Evolutionary conservation across 2,329 filamentous ascomycete species (phyloP).

Genomic region (Apiospora arundinis): DNA sequence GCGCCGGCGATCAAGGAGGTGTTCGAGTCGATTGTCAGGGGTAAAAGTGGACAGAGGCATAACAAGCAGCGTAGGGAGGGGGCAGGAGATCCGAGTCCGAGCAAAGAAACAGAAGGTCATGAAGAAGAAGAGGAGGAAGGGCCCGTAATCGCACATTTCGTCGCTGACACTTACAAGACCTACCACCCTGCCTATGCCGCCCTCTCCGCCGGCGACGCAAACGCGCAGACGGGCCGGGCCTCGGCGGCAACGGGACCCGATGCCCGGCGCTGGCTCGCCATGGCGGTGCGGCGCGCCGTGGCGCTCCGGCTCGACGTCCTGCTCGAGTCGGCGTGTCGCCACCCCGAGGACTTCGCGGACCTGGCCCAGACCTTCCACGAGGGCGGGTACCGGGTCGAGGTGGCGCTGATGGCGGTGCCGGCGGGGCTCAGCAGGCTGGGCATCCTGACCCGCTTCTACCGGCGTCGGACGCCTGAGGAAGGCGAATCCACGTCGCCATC

Average conservation of each 20-base stretch:
- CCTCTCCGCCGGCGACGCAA: conserved; percentile 33
- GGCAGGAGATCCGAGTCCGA: too few relatives aligned
- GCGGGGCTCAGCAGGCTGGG: conserved; percentile 49
- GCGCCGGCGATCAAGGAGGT: conserved; percentile 46
- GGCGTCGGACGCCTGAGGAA: conserved; percentile 34
- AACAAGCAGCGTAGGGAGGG: not conserved
- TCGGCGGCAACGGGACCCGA: conserved; percentile 47
- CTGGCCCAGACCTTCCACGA: conserved; percentile 44
- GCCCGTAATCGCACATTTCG: conserved; percentile 45
- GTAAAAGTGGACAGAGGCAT: not conserved
- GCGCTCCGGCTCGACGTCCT: conserved; percentile 44
- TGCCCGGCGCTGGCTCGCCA: conserved; percentile 52
- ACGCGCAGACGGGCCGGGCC: conserved; percentile 41
- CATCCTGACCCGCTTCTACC: conserved; percentile 48
- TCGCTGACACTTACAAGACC: conserved; percentile 56
- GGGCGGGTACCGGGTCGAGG: conserved; percentile 45
- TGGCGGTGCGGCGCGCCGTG: conserved; percentile 45
- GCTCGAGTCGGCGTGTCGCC: conserved; percentile 53
- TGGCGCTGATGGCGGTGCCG: conserved; percentile 51
- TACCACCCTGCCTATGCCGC: conserved; percentile 51
- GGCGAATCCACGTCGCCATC: not conserved
- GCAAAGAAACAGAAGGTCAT: not conserved
- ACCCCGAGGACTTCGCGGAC: conserved; percentile 47
- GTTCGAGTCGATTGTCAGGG: conserved; percentile 31
- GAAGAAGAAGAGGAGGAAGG: not conserved